Evolutionary conservation across 441 rosid genomes (phyloP).

Genomic region (Euphorbia celastroides): DNA sequence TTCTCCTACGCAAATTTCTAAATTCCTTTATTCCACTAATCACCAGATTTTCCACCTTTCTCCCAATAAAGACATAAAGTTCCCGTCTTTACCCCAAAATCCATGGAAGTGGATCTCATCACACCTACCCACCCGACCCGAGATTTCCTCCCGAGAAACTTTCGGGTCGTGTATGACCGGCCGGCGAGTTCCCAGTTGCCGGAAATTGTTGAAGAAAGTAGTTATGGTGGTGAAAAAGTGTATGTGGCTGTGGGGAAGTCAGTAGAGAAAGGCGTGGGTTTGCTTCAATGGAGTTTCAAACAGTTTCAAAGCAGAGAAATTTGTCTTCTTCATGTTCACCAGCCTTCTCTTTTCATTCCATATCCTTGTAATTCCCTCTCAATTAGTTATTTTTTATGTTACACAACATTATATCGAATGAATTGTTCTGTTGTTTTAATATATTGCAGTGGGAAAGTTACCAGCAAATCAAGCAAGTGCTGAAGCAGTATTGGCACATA

Average conservation of each 20-base stretch:
- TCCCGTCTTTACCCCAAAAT: not conserved
- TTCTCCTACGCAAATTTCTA: not conserved
- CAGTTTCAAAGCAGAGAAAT: conserved; percentile 33
- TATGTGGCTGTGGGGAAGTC: conserved; percentile 58
- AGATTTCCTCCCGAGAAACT: conserved; percentile 17
- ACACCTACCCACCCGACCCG: conserved; percentile 20
- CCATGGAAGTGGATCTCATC: conserved; percentile 46
- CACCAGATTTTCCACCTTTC: not conserved
- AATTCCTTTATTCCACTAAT: not conserved
- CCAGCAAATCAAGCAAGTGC: conserved; percentile 57
- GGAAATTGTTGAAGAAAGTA: conserved; percentile 30
- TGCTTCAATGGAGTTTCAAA: conserved; percentile 47
- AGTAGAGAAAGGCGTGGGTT: conserved; percentile 33
- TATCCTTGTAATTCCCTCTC: conserved; percentile 38
- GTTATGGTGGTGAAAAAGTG: conserved; percentile 28
- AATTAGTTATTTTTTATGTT: too few relatives aligned
- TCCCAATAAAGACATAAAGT: not conserved
- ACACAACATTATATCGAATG: too few relatives aligned
- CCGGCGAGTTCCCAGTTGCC: conserved; percentile 16
- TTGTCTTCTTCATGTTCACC: conserved; percentile 58
- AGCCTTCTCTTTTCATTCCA: conserved; percentile 50
- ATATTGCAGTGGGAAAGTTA: conserved; percentile 56
- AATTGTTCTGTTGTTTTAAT: not conserved
- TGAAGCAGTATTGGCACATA: conserved; percentile 38
- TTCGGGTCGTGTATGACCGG: conserved; percentile 13